Conservation (phyloP, 2,329 filamentous ascomycete genomes). For the Onygenales sp. region DNA sequence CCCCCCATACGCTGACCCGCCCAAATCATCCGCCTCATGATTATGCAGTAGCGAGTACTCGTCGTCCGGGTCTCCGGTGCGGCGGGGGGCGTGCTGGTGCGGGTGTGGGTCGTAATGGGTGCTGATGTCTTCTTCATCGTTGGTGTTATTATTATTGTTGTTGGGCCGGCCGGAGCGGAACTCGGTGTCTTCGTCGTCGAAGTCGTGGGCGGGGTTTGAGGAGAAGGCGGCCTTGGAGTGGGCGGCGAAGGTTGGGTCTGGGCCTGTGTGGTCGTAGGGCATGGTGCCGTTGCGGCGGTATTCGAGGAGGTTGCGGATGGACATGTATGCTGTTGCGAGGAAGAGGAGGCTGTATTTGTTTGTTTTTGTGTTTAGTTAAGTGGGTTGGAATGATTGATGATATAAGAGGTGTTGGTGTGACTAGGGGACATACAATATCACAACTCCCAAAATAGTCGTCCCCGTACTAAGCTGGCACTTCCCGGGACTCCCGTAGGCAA, state of each 20-base stretch:
- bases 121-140: conserved; percentile 19
- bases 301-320: conserved; percentile 45
- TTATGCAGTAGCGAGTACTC: conserved; percentile 43
- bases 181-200: conserved; percentile 35
- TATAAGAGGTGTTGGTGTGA: background rate
- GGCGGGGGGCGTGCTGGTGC: conserved; percentile 13
- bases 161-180: conserved; percentile 31
- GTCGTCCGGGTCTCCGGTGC: conserved; percentile 36
- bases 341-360: conserved; percentile 41
- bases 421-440: conserved; percentile 42
- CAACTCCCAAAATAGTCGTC: conserved; percentile 46
- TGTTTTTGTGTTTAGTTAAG: background rate
- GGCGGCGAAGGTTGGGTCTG: conserved; percentile 40
- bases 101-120: no score
- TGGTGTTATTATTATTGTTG: conserved; percentile 34
- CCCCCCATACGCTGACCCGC: conserved; percentile 21
- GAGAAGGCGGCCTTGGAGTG: conserved; percentile 40
- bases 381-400: background rate
- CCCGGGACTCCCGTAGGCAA: conserved; percentile 43
- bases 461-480: conserved; percentile 51
- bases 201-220: conserved; percentile 36
- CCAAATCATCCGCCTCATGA: conserved; percentile 35
- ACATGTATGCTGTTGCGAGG: conserved; percentile 42
- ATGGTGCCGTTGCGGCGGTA: conserved; percentile 49
- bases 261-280: conserved; percentile 32